phyloP scores from a whole-genome alignment of 2,329 filamentous ascomycete species.

The Aureobasidium sp. region DNA sequence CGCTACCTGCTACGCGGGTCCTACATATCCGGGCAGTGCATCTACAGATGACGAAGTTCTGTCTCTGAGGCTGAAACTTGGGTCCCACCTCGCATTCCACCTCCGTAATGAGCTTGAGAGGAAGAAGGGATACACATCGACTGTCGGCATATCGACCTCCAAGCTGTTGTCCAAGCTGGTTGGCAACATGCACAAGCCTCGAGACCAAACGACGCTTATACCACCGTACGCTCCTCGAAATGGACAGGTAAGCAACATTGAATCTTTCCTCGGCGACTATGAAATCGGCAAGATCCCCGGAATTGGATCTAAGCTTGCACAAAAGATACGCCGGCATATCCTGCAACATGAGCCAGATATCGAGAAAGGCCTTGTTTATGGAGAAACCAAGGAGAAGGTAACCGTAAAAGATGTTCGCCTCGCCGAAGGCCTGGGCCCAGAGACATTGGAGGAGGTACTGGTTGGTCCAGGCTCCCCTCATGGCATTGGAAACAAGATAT shows the following conservation, averaged over 20 bases:
- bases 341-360: slow-evolving; percentile 38
- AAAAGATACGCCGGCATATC: slow-evolving; percentile 56
- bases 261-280: slow-evolving; percentile 64
- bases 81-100: slow-evolving; percentile 70
- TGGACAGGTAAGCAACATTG: slow-evolving; percentile 31
- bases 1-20: slow-evolving; percentile 58
- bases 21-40: slow-evolving; percentile 41
- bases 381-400: slow-evolving; percentile 46
- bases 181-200: slow-evolving; percentile 77
- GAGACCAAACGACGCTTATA: slow-evolving; percentile 75
- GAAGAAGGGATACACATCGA: slow-evolving; percentile 75
- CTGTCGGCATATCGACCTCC: slow-evolving; percentile 78
- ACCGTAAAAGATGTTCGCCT: slow-evolving; percentile 58
- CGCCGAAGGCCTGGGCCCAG: slow-evolving; percentile 54
- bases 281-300: slow-evolving; percentile 76
- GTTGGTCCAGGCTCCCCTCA: slow-evolving; percentile 60
- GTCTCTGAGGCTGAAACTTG: slow-evolving; percentile 58
- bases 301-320: slow-evolving; percentile 71
- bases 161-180: slow-evolving; percentile 81
- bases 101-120: slow-evolving; percentile 65
- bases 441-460: slow-evolving; percentile 59
- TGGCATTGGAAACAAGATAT: slow-evolving; percentile 64
- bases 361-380: slow-evolving; percentile 39
- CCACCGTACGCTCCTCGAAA: slow-evolving; percentile 45
- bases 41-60: slow-evolving; percentile 11